Evolutionary conservation across 2,329 filamentous ascomycete genomes (phyloP).

Genomic region (Ophiocordyceps australis): DNA sequence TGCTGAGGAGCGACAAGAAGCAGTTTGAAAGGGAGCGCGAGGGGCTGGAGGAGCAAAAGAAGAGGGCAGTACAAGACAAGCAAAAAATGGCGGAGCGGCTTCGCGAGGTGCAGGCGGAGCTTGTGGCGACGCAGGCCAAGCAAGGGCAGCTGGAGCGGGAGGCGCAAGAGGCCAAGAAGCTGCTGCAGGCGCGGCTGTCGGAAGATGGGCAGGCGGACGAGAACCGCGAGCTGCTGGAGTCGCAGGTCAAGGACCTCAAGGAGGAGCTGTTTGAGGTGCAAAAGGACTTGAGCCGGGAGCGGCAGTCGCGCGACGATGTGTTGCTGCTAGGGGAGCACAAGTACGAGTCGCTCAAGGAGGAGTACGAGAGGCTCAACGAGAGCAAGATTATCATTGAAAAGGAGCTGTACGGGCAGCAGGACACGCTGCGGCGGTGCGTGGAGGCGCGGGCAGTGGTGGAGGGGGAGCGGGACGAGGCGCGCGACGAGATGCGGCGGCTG

Average conservation of each 20-base stretch:
- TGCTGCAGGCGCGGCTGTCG: slow-evolving; percentile 75
- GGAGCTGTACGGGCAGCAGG: slow-evolving; percentile 90
- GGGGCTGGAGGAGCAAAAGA: slow-evolving; percentile 62
- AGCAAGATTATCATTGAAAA: slow-evolving; percentile 96
- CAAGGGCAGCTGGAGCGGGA: slow-evolving; percentile 75
- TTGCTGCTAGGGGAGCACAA: slow-evolving; percentile 83
- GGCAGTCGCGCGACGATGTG: slow-evolving; percentile 87
- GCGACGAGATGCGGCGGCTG: slow-evolving; percentile 66
- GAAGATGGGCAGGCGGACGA: slow-evolving; percentile 76
- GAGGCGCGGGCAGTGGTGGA: slow-evolving; percentile 69
- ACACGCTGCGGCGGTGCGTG: slow-evolving; percentile 69
- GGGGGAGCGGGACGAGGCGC: slow-evolving; percentile 75
- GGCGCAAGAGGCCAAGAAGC: slow-evolving; percentile 67
- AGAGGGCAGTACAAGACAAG: slow-evolving; percentile 52
- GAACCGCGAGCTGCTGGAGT: slow-evolving; percentile 65
- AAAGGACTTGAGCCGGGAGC: slow-evolving; percentile 75
- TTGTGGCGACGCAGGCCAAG: slow-evolving; percentile 71
- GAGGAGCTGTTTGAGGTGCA: slow-evolving; percentile 69
- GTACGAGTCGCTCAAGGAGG: slow-evolving; percentile 61
- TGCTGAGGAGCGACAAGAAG: slow-evolving; percentile 71
- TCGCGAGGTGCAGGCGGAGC: slow-evolving; percentile 72
- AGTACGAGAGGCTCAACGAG: slow-evolving; percentile 75
- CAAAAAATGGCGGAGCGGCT: slow-evolving; percentile 60
- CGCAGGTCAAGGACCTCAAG: slow-evolving; percentile 78
- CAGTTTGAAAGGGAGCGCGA: slow-evolving; percentile 68